Base-by-base conservation (phyloP, 75 land plant genomes). In the Selaginella tamariscina region DNA sequence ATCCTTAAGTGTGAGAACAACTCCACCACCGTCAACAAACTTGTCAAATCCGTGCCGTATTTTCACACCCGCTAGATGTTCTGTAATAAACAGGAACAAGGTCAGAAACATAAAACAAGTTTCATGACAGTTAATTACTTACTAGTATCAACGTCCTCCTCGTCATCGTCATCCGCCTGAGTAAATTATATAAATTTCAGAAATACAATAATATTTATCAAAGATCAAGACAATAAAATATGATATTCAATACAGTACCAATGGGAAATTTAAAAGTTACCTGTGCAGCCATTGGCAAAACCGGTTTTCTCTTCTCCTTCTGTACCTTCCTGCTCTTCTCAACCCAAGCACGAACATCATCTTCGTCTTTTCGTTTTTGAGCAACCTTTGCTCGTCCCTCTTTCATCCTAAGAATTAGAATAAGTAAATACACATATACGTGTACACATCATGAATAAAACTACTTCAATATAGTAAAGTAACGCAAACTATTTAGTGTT, bases 41-140 rank as follows among this genome's bases (percentile, higher is more conserved):
- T 86, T 86, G 70, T 95, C 97, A 69, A 95, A 73, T n/a, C 99
- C 97, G 84, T 95, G 93, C 69, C 91, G 87, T 56, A 95, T 74
- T 81, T 95, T 95, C 29, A 91, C 70, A 20, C 99, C 99, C 56
- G 89, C 99, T 64, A 95, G 72, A 71, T 87, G 77, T 66, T 81
- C 89, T 88, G 83, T 65, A 76, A 23, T 9, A 1, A 55, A 65
- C 21, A 1, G 71, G 64, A 15, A 39, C 5, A 15, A 39, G 15
- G 15, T 5, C 49, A 39, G 15, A 15, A 5, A 39, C 49, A 15
- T 39, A 5, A 39, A 39, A 39, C 49, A 39, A 39, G 15, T 39
- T 5, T 15, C 11, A 39, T 5, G 49, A 39, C 5, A 39, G 15
- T 5, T 5, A 39, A 39, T 5, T 39, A 39, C 49, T 39, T 39